Percentiles rank a stretch among this genome's conserved stretches.
These are phyloP conservation scores for Pseudogymnoascus sp. DNA, from an alignment of 2,329 filamentous ascomycete species.

Conservation along the genomic window DNA sequence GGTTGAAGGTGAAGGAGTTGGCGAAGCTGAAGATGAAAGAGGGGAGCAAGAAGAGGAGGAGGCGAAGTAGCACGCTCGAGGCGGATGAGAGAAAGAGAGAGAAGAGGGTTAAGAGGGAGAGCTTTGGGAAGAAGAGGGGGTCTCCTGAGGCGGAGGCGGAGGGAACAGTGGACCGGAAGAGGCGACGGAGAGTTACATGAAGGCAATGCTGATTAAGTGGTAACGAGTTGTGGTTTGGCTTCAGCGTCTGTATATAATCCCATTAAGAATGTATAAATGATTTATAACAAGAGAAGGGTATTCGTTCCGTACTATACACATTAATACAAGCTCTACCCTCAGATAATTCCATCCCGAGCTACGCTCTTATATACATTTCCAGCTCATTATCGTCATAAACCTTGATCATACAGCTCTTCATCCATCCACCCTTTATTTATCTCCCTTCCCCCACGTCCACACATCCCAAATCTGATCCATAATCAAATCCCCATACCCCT, in stretches of 20 bases:
- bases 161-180: background rate
- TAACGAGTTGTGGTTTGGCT: background rate
- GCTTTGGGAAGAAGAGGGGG: background rate
- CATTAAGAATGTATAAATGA: background rate
- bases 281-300: background rate
- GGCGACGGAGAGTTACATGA: background rate
- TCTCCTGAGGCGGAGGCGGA: slow-evolving; percentile 2
- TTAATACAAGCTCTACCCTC: background rate
- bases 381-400: background rate
- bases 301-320: background rate
- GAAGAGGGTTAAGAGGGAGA: slow-evolving; percentile 10
- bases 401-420: slow-evolving; percentile 23
- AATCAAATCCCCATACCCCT: slow-evolving; percentile 36
- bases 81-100: background rate
- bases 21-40: slow-evolving; percentile 8
- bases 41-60: slow-evolving; percentile 8
- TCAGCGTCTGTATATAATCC: background rate
- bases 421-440: slow-evolving; percentile 23
- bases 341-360: background rate
- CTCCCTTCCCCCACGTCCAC: slow-evolving; percentile 38
- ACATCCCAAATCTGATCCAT: slow-evolving; percentile 41
- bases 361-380: slow-evolving; percentile 9
- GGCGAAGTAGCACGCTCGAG: background rate
- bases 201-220: background rate
- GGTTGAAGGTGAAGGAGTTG: slow-evolving; percentile 1